Evolutionary conservation across 139 green algal species (phyloP).

Genomic region (Zygnema circumcarinatum): DNA sequence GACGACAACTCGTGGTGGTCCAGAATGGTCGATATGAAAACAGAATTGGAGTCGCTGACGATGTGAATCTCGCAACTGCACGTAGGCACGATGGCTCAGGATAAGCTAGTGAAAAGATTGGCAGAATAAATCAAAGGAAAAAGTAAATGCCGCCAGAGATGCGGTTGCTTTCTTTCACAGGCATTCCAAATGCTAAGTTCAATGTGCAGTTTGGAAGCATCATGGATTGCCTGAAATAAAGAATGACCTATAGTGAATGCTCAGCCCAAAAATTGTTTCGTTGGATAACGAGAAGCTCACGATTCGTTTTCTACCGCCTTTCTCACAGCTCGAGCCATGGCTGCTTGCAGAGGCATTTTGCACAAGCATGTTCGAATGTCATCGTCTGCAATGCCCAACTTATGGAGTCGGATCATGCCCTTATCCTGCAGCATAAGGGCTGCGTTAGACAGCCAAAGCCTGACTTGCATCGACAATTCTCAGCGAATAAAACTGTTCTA

Average conservation of each 20-base stretch:
- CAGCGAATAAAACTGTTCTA: neutral
- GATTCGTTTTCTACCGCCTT: neutral
- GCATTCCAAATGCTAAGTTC: neutral
- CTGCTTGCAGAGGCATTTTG: slow-evolving; percentile 15
- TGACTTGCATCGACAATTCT: neutral
- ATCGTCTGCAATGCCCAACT: neutral
- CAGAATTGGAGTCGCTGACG: slow-evolving; percentile 44
- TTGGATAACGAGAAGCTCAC: neutral
- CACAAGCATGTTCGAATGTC: slow-evolving; percentile 11
- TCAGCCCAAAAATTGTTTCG: no score
- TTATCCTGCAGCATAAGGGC: slow-evolving; percentile 18
- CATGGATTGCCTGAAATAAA: neutral
- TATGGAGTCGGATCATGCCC: slow-evolving; percentile 19
- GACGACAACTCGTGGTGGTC: neutral
- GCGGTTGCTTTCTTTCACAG: no score
- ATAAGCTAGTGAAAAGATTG: neutral
- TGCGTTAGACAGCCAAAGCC: neutral
- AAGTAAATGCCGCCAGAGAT: neutral
- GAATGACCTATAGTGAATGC: neutral
- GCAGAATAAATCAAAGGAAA: neutral
- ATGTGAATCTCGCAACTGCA: slow-evolving; percentile 43
- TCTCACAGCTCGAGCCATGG: slow-evolving; percentile 16
- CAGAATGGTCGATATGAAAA: slow-evolving; percentile 45
- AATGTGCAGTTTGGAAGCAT: neutral
- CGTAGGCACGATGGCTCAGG: neutral